Evolutionary conservation across 257 asterid species (phyloP).

Genomic region (Solanum chmielewskii): DNA sequence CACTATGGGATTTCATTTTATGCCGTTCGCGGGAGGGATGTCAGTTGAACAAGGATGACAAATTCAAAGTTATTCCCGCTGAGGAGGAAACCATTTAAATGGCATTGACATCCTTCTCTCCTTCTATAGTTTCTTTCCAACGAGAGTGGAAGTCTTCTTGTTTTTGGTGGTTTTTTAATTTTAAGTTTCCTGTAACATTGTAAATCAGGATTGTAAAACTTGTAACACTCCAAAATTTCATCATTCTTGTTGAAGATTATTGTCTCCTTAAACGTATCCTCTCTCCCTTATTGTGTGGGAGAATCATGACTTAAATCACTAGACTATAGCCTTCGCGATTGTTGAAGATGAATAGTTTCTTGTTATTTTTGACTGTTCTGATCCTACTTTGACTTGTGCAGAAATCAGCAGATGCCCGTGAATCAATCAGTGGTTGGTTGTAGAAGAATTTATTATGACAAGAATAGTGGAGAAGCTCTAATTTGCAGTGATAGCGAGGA

Average conservation of each 20-base stretch:
- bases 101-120: neutral
- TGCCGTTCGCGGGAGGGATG: neutral
- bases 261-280: neutral
- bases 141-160: neutral
- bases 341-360: neutral
- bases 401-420: slow-evolving; percentile 95
- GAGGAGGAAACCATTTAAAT: neutral
- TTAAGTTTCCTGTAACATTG: neutral
- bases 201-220: neutral
- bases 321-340: neutral
- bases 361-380: neutral
- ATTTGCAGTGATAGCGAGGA: slow-evolving; percentile 97
- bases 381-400: slow-evolving; percentile 12
- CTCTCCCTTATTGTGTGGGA: neutral
- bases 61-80: neutral
- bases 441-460: slow-evolving; percentile 93
- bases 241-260: neutral
- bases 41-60: neutral
- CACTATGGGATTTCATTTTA: neutral
- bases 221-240: neutral
- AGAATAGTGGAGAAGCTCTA: slow-evolving; percentile 86
- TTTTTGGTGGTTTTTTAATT: neutral
- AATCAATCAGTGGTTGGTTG: slow-evolving; percentile 96
- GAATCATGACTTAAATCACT: neutral
- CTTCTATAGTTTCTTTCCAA: neutral